phyloP scores from a whole-genome alignment of 495 filamentous ascomycete species.

The Xylaria acuta region DNA sequence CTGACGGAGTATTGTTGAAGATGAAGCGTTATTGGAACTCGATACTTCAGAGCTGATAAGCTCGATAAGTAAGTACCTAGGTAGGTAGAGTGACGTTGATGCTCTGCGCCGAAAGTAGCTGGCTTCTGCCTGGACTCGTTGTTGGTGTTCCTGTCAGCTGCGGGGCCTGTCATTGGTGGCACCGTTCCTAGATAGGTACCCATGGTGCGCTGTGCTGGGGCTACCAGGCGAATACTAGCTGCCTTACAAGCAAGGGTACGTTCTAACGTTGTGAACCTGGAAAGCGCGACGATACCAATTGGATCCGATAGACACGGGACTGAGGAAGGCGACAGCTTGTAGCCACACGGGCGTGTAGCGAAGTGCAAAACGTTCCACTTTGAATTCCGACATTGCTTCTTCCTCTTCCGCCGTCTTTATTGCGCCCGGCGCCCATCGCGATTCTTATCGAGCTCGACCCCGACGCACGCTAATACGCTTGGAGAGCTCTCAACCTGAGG shows the following conservation, averaged over 20 bases:
- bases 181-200: neutral
- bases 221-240: neutral
- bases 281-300: slow-evolving; percentile 20
- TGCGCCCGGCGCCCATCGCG: neutral
- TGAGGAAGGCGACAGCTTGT: neutral
- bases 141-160: neutral
- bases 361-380: neutral
- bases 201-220: neutral
- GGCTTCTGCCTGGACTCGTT: neutral
- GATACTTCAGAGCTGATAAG: neutral
- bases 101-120: neutral
- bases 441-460: neutral
- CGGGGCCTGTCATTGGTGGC: slow-evolving; percentile 4
- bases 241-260: neutral
- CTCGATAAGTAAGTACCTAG: neutral
- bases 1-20: neutral
- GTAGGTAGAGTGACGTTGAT: slow-evolving; percentile 19
- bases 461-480: slow-evolving; percentile 4
- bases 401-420: neutral
- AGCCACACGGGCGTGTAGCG: neutral
- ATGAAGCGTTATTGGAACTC: neutral
- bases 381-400: neutral
- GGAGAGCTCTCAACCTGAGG: neutral
- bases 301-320: slow-evolving; percentile 5
- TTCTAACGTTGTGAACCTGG: neutral